These are phyloP conservation scores for Fusarium drepaniforme DNA, from an alignment of 2,329 filamentous ascomycete species.

Conservation along the genomic window DNA sequence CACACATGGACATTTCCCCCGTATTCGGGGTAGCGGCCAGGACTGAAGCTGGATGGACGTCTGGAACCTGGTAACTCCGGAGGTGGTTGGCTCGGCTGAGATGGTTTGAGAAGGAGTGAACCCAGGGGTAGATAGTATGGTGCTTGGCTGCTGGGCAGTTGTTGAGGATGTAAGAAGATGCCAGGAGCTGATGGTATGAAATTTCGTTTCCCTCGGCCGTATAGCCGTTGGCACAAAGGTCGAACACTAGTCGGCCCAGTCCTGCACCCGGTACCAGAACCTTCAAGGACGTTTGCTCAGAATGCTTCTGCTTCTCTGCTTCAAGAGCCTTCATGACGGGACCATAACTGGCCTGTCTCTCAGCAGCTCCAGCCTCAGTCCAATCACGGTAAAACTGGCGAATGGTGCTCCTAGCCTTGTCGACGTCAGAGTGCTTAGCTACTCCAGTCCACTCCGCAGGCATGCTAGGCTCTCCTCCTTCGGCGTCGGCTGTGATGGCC, in stretches of 20 bases:
- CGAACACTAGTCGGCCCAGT: constrained; percentile 88
- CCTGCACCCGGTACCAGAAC: constrained; percentile 93
- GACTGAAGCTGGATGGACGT: constrained; percentile 76
- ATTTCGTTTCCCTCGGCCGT: constrained; percentile 92
- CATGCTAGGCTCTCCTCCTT: constrained; percentile 58
- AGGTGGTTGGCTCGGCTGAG: constrained; percentile 80
- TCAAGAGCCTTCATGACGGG: constrained; percentile 78
- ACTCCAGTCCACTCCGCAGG: constrained; percentile 76
- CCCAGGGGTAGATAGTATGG: constrained; percentile 86
- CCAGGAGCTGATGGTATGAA: constrained; percentile 95
- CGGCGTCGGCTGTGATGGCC: constrained; percentile 53
- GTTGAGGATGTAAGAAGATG: constrained; percentile 83
- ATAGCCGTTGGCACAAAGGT: constrained; percentile 81
- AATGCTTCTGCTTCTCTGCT: constrained; percentile 53
- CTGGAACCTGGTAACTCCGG: constrained; percentile 79
- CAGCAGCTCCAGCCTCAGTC: constrained; percentile 80
- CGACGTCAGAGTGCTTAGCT: constrained; percentile 80
- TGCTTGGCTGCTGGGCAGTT: constrained; percentile 69
- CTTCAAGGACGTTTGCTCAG: constrained; percentile 60
- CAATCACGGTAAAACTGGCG: constrained; percentile 97
- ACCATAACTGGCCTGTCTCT: constrained; percentile 82
- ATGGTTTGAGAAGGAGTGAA: constrained; percentile 91
- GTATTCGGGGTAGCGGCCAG: constrained; percentile 55
- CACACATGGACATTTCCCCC: constrained; percentile 90
- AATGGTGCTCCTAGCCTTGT: constrained; percentile 93